Evolutionary conservation across 192 early-diverging fungal species (phyloP).

Genomic region (Gamsiella multidivaricata): DNA sequence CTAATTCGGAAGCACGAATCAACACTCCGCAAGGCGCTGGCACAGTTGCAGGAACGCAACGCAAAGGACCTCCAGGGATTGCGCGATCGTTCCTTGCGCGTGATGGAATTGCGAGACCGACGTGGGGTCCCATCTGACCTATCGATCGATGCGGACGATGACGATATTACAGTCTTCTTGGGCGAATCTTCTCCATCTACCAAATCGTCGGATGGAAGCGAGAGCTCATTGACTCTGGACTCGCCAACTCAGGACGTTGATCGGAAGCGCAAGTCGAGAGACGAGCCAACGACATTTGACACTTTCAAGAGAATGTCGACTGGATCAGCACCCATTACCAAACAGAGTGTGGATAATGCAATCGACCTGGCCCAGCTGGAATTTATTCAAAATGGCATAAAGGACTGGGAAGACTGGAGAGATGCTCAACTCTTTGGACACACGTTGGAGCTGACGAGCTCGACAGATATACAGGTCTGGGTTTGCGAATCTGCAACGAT

Average conservation of each 20-base stretch:
- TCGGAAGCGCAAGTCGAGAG: constrained; percentile 16
- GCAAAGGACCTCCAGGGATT: constrained; percentile 4
- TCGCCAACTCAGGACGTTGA: not conserved
- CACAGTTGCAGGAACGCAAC: constrained; percentile 19
- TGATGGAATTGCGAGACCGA: constrained; percentile 23
- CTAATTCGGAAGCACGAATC: constrained; percentile 28
- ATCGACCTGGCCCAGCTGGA: not conserved
- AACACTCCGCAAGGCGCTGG: not conserved
- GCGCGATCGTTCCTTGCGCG: constrained; percentile 12
- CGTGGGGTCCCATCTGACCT: not conserved
- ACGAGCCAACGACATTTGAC: not conserved
- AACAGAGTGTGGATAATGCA: not conserved
- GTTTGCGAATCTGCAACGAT: constrained; percentile 22
- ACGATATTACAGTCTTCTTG: constrained; percentile 17
- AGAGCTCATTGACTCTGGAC: not conserved
- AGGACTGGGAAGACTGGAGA: constrained; percentile 14
- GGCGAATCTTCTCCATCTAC: constrained; percentile 21
- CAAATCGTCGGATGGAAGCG: constrained; percentile 9
- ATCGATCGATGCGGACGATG: constrained; percentile 6
- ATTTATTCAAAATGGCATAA: constrained; percentile 18
- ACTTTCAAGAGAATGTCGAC: constrained; percentile 1
- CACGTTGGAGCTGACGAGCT: not conserved
- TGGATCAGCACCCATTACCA: not conserved
- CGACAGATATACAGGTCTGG: constrained; percentile 18
- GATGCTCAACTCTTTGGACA: constrained; percentile 14